Evolutionary conservation across 148 eudicot genomes (phyloP), one percentile per base, ranked within the genome.

Genomic region (Chenopodium suecicum): DNA sequence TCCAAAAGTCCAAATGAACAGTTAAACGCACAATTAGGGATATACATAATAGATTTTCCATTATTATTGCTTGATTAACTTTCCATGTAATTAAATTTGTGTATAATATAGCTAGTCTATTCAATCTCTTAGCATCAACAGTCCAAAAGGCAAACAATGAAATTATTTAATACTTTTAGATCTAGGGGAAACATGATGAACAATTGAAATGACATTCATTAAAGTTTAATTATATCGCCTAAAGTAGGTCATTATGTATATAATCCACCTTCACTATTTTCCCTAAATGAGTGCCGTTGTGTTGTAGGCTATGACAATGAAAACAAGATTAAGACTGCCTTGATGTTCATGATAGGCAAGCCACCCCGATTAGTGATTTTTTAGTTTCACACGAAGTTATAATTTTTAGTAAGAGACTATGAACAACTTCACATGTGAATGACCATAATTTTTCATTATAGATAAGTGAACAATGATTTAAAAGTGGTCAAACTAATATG

Each of bases 161-260:
- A 68, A 19, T 79, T 4, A 66, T 13, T 3, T 47, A 37, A 2
- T 79, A 50, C 74, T 52, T 68, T 29, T 69, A 52, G 9, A 54
- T 68, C 20, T 29, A 69, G 25, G 48, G 48, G 29, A 50, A 69
- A 9, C 52, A 70, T 70, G 75, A 79, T n/a, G 1, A 79, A 20
- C 37, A 20, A n/a, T 25, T 81, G 27, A 74, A 80, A 62, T 73
- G 60, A 44, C 78, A 46, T 44, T 62, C 23, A 46, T 80, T 34
- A 65, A 37, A 37, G 69, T 46, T 4, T 16, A 11, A 17, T 0
- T 23, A 0, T 54, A 56, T 56, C 6, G 62, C 62, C 62, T 56
- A 56, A 56, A 56, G 62, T 56, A 12, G 62, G 16, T 56, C 17
- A 56, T 56, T 19, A 56, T 56, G 5, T 56, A 13, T 56, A 56